Percentiles rank a stretch among this genome's conserved stretches.
These are phyloP conservation scores for Ophiostoma quercus DNA, from an alignment of 2,329 filamentous ascomycete species.

Conservation along the genomic window DNA sequence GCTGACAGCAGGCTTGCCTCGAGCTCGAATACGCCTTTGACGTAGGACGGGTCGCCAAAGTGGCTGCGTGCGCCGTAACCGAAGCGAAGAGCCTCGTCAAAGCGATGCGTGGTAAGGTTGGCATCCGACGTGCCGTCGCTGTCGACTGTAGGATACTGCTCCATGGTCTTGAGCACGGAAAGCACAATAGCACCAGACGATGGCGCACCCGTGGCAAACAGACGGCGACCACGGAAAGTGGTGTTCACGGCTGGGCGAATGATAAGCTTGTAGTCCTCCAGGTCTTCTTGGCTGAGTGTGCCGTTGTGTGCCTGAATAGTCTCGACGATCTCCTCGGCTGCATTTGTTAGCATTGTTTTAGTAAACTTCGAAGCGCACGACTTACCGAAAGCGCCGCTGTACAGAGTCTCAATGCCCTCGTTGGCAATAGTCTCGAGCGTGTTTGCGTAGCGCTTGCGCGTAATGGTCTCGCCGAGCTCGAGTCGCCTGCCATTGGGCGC, in stretches of 20 bases:
- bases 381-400: slow-evolving; percentile 36
- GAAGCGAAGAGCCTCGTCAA: slow-evolving; percentile 86
- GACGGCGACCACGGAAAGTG: slow-evolving; percentile 63
- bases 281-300: slow-evolving; percentile 77
- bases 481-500: slow-evolving; percentile 71
- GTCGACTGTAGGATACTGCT: slow-evolving; percentile 66
- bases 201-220: slow-evolving; percentile 67
- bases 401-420: slow-evolving; percentile 47
- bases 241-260: slow-evolving; percentile 56
- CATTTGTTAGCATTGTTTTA: slow-evolving; percentile 32
- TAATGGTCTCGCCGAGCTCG: slow-evolving; percentile 69
- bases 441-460: slow-evolving; percentile 68
- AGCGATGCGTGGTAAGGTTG: slow-evolving; percentile 71
- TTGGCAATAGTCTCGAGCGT: slow-evolving; percentile 73
- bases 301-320: slow-evolving; percentile 65
- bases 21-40: slow-evolving; percentile 56
- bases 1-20: slow-evolving; percentile 64
- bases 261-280: slow-evolving; percentile 65
- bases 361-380: background rate
- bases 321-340: slow-evolving; percentile 64
- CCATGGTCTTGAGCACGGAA: slow-evolving; percentile 73
- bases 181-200: slow-evolving; percentile 72
- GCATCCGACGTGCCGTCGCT: slow-evolving; percentile 29
- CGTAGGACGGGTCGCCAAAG: slow-evolving; percentile 76
- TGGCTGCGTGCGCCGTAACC: slow-evolving; percentile 74